These are phyloP conservation scores for Saccharomyces hybrid DNA, from an alignment of 1,139 yeast genomes.

Conservation along the genomic window DNA sequence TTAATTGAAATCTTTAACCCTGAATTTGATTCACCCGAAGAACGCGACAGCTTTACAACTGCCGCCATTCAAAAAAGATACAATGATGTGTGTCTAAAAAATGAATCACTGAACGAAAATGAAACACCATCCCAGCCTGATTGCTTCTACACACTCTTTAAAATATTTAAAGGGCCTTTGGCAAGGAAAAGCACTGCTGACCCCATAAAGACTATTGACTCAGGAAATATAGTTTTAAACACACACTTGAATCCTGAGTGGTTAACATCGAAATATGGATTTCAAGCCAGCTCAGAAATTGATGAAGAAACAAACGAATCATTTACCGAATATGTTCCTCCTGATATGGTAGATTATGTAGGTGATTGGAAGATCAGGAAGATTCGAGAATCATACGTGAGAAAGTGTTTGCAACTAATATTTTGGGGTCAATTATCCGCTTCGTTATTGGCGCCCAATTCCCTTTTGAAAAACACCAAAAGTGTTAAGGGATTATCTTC, in stretches of 20 bases:
- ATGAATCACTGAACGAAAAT: constrained; percentile 22
- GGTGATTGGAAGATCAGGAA: constrained; percentile 25
- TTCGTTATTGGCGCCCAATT: constrained; percentile 8
- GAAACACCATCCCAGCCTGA: constrained; percentile 43
- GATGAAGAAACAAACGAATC: constrained; percentile 30
- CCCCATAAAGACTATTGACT: constrained; percentile 47
- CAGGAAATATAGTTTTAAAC: constrained; percentile 43
- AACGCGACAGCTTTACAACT: constrained; percentile 33
- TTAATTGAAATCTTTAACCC: constrained; percentile 40
- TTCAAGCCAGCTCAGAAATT: constrained; percentile 36
- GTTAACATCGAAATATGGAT: constrained; percentile 40
- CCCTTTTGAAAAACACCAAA: constrained; percentile 8
- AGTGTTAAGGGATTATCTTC: constrained; percentile 32
- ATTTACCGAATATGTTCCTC: constrained; percentile 48
- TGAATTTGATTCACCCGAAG: constrained; percentile 34
- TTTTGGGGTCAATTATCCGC: constrained; percentile 38
- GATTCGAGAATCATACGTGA: constrained; percentile 40
- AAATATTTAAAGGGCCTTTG: constrained; percentile 58
- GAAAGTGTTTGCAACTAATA: constrained; percentile 45
- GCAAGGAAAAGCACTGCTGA: constrained; percentile 36
- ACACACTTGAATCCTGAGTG: constrained; percentile 50
- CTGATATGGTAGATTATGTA: constrained; percentile 39
- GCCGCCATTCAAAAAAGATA: constrained; percentile 37
- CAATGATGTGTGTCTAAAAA: constrained; percentile 27
- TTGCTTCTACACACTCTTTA: constrained; percentile 50